Evolutionary conservation across 83 land plant genomes (phyloP).

Genomic region (Larix sibirica): DNA sequence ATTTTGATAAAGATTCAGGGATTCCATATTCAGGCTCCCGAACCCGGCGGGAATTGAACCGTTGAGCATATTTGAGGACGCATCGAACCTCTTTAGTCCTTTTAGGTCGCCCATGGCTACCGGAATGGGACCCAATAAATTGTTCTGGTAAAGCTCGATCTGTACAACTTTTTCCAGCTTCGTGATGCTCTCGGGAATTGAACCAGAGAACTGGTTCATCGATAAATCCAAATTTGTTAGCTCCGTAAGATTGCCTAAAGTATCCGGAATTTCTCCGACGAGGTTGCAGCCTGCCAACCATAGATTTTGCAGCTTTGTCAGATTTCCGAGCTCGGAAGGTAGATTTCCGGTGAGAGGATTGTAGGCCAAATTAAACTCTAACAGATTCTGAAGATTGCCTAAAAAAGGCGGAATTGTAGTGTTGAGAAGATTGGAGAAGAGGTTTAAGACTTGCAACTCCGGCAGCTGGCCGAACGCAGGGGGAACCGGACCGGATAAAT

Average conservation of each 20-base stretch:
- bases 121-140: constrained; percentile 18
- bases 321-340: neutral
- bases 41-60: constrained; percentile 11
- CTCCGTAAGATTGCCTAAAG: neutral
- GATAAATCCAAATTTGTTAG: neutral
- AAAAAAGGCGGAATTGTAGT: constrained; percentile 20
- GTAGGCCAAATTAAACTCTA: constrained; percentile 17
- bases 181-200: neutral
- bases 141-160: constrained; percentile 28
- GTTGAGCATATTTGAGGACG: constrained; percentile 1
- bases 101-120: constrained; percentile 20
- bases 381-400: constrained; percentile 17
- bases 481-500: constrained; percentile 48
- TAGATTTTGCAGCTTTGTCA: neutral
- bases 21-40: constrained; percentile 39
- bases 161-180: constrained; percentile 4
- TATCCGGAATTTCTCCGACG: too few relatives aligned
- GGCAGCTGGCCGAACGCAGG: constrained; percentile 26
- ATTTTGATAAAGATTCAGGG: constrained; percentile 54
- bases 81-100: constrained; percentile 9
- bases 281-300: neutral
- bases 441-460: constrained; percentile 21
- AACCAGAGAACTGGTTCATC: neutral
- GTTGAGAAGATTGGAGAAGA: constrained; percentile 24
- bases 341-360: constrained; percentile 16